Evolutionary conservation across 345 rosid species (phyloP), one percentile per base, ranked within the genome.

Genomic region (Balakata baccata): DNA sequence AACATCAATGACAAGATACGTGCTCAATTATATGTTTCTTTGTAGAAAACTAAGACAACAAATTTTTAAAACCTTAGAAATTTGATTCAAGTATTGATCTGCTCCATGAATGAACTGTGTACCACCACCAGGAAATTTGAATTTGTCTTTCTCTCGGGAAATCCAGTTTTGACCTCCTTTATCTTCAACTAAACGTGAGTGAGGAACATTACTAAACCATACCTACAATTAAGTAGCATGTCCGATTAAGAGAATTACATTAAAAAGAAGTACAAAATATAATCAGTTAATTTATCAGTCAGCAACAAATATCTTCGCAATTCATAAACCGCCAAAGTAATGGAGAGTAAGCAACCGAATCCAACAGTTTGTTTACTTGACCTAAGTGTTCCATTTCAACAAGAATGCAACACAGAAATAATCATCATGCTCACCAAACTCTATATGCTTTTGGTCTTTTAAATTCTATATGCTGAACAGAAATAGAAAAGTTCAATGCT

Each of bases 141-240:
- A 93, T 81, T 91, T 95, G 77, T 91, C 85, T 66, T 95, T 91
- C 66, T 68, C 87, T 69, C 74, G 88, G 60, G 69, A 72, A 49
- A 95, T 95, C 98, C 99, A 95, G 78, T 95, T 95, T 77, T 95
- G 99, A 70, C 98, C 98, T 16, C 99, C 93, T 81, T 95, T 95
- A 65, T 95, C 99, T 73, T 93, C 94, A 74, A 87, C 99, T 63
- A 95, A 78, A 25, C 92, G 87, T 2, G 91, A 75, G 81, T 93
- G 98, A 17, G 98, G 97, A 76, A 95, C 96, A 76, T 95, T 95
- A 69, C 70, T 81, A 65, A 77, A 92, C 99, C 99, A 95, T 53
- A 91, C 97, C 98, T 94, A 47, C 65, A 75, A 39, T 46, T 58
- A 78, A 73, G 23, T 58, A 67, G 37, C 75, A 66, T 45, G 43